Evolutionary conservation across 306 rosid species (phyloP).

Genomic region (Prosopis cineraria): DNA sequence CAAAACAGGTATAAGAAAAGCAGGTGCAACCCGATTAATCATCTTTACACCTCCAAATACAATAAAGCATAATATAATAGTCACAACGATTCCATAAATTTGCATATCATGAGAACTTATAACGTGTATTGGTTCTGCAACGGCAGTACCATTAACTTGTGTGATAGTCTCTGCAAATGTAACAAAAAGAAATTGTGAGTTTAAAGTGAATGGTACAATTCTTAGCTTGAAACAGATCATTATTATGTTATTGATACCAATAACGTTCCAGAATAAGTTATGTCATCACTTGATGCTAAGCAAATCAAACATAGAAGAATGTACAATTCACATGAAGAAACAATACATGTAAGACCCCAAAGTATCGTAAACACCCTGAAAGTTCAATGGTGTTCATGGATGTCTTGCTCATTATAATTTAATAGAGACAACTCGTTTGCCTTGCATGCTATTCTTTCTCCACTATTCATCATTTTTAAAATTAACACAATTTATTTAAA

Average conservation of each 20-base stretch:
- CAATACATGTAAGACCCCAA: conserved; percentile 4
- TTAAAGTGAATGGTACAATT: conserved; percentile 23
- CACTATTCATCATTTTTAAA: conserved; percentile 13
- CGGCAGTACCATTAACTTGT: conserved; percentile 66
- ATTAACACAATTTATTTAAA: conserved; percentile 1
- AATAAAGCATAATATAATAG: conserved; percentile 89
- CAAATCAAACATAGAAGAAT: not conserved
- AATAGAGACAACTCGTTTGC: not conserved
- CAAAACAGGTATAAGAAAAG: conserved; percentile 90
- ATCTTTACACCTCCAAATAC: conserved; percentile 99
- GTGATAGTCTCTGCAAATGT: conserved; percentile 74
- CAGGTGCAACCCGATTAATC: conserved; percentile 98
- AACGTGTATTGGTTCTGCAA: conserved; percentile 64
- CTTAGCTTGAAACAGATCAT: conserved; percentile 24
- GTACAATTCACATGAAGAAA: not conserved
- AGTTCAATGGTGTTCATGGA: not conserved
- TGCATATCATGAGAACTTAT: conserved; percentile 93
- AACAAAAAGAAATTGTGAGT: conserved; percentile 32
- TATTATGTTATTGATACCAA: not conserved
- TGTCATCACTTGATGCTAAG: conserved; percentile 10
- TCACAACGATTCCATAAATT: conserved; percentile 92
- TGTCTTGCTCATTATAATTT: not conserved
- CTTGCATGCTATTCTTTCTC: conserved; percentile 4
- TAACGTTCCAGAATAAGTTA: not conserved
- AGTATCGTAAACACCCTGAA: not conserved